Percentiles rank a stretch among this genome's conserved stretches.
These are phyloP conservation scores for Myxozyma neotropica DNA, from an alignment of 805 yeast genomes.

Conservation along the genomic window DNA sequence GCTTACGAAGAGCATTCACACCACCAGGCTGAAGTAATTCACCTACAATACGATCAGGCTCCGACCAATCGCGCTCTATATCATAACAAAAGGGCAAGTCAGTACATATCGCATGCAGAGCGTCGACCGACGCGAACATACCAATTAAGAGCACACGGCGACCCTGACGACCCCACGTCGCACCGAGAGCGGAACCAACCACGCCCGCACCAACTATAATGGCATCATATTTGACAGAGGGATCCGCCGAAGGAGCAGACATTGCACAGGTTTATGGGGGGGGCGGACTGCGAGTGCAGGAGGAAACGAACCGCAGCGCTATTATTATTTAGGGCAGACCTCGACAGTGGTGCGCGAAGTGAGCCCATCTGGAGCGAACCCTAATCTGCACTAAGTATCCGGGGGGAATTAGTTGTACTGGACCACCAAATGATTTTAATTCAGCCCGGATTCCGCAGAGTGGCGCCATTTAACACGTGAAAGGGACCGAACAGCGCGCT, in stretches of 20 bases:
- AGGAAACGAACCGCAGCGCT: not conserved
- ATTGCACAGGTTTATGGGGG: not conserved
- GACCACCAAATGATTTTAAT: not conserved
- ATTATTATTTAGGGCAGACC: not conserved
- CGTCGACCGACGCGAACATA: conserved; percentile 4
- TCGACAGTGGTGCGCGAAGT: no score
- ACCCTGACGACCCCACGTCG: conserved; percentile 87
- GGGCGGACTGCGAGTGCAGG: not conserved
- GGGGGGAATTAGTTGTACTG: not conserved
- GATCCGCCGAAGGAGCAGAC: not conserved
- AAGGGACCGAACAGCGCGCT: not conserved
- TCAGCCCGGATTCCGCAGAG: not conserved
- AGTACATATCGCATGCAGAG: not conserved
- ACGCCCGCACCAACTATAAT: conserved; percentile 99
- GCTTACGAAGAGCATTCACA: conserved; percentile 73
- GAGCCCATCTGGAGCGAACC: not conserved
- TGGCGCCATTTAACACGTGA: conserved; percentile 12
- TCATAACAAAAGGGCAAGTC: not conserved
- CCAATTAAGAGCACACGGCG: conserved; percentile 66
- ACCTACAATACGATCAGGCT: conserved; percentile 96
- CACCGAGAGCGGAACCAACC: conserved; percentile 90
- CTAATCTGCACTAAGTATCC: not conserved
- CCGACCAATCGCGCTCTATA: conserved; percentile 81
- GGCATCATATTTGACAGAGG: conserved; percentile 60
- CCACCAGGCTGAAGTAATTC: conserved; percentile 98